These are phyloP conservation scores for Trichosporon ovoides DNA, from an alignment of 1,284 basidiomycete species.

Conservation along the genomic window DNA sequence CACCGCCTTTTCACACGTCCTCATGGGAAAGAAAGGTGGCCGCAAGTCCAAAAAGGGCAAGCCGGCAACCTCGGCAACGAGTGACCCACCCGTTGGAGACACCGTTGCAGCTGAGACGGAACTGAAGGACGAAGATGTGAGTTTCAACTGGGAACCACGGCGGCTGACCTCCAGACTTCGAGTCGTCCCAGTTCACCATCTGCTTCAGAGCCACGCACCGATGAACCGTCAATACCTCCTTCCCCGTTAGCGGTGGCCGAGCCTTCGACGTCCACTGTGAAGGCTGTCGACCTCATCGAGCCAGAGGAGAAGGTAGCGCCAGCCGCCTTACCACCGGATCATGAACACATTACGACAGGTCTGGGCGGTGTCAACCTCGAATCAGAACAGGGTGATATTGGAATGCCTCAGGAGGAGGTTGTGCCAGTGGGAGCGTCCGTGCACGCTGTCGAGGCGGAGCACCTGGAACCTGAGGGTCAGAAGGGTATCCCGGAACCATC, in stretches of 20 bases:
- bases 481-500: neutral
- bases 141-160: neutral
- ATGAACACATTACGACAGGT: neutral
- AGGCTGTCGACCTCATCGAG: neutral
- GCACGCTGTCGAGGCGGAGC: neutral
- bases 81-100: neutral
- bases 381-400: slow-evolving; percentile 2
- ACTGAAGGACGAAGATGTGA: neutral
- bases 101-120: neutral
- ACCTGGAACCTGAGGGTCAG: neutral
- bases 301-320: neutral
- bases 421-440: neutral
- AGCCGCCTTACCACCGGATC: neutral
- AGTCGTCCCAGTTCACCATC: too few relatives aligned
- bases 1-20: neutral
- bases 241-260: too few relatives aligned
- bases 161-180: neutral
- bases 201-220: too few relatives aligned
- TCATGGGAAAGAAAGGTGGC: slow-evolving; percentile 4
- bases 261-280: too few relatives aligned
- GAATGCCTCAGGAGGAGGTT: neutral
- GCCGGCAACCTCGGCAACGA: neutral
- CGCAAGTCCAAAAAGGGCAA: slow-evolving; percentile 3
- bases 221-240: too few relatives aligned
- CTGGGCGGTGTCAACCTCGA: slow-evolving; percentile 1